phyloP scores from a whole-genome alignment of 2,329 filamentous ascomycete species.

The Colletotrichum acutatum region DNA sequence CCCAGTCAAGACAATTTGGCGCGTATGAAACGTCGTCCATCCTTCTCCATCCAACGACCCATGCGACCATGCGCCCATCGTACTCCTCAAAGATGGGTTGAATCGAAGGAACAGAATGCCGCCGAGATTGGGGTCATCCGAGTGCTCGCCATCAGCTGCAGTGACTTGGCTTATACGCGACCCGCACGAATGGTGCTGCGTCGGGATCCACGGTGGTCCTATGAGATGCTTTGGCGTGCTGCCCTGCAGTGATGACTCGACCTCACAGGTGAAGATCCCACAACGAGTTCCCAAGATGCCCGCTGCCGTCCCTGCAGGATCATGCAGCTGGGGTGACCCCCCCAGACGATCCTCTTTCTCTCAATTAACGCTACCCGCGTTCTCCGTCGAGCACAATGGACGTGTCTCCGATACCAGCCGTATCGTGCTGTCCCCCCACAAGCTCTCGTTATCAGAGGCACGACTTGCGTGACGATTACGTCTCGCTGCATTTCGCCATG shows the following conservation, averaged over 20 bases:
- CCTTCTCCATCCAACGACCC: neutral
- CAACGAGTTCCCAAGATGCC: conserved; percentile 7
- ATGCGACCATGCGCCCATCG: neutral
- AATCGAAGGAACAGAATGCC: neutral
- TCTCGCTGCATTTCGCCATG: neutral
- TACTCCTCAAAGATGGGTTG: neutral
- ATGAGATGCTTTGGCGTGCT: neutral
- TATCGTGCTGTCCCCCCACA: neutral
- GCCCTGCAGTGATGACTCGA: neutral
- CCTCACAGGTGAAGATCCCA: conserved; percentile 18
- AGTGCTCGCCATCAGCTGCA: neutral
- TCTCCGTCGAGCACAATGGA: conserved; percentile 1
- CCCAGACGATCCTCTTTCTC: conserved; percentile 6
- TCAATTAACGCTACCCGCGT: conserved; percentile 16
- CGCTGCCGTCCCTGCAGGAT: conserved; percentile 18
- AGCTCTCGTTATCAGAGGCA: neutral
- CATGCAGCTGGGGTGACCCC: neutral
- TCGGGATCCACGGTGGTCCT: neutral
- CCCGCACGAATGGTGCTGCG: conserved; percentile 1
- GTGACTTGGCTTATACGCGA: neutral
- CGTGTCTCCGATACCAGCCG: neutral
- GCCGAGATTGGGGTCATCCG: neutral
- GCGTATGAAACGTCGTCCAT: conserved; percentile 1
- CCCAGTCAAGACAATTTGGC: conserved; percentile 3
- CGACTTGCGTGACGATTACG: conserved; percentile 13